Conservation (phyloP, 2,329 filamentous ascomycete genomes). For the Bipolaris sorokiniana region DNA sequence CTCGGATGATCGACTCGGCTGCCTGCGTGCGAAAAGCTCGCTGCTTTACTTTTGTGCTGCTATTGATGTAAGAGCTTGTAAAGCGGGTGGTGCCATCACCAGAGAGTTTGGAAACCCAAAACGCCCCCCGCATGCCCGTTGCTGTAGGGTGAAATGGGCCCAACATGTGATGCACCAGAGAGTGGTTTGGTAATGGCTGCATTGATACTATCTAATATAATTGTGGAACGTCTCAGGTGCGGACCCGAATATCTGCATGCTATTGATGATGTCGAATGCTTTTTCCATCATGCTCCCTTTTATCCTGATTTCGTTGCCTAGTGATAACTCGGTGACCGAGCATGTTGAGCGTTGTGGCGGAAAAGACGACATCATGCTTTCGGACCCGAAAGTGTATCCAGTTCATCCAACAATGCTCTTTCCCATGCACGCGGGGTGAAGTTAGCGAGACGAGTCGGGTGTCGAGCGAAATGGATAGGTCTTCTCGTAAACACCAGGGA, state of each 20-base stretch:
- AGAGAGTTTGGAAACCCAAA: background rate
- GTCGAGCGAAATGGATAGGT: background rate
- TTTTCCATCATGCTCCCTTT: background rate
- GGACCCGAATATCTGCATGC: background rate
- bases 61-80: slow-evolving; percentile 1
- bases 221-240: background rate
- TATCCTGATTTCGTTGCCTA: slow-evolving; percentile 2
- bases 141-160: background rate
- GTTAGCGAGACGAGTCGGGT: background rate
- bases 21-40: background rate
- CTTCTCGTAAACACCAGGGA: background rate
- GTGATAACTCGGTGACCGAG: background rate
- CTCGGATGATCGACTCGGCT: slow-evolving; percentile 13
- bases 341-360: background rate
- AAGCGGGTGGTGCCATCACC: slow-evolving; percentile 8
- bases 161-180: background rate
- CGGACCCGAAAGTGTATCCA: background rate
- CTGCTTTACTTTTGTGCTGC: slow-evolving; percentile 3
- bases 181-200: background rate
- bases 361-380: background rate
- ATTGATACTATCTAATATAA: slow-evolving; percentile 10
- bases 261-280: slow-evolving; percentile 8
- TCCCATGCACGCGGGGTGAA: background rate
- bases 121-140: background rate
- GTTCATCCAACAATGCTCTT: background rate